Conservation (phyloP, 2,329 filamentous ascomycete genomes). For the Chaetomiaceae sp. region DNA sequence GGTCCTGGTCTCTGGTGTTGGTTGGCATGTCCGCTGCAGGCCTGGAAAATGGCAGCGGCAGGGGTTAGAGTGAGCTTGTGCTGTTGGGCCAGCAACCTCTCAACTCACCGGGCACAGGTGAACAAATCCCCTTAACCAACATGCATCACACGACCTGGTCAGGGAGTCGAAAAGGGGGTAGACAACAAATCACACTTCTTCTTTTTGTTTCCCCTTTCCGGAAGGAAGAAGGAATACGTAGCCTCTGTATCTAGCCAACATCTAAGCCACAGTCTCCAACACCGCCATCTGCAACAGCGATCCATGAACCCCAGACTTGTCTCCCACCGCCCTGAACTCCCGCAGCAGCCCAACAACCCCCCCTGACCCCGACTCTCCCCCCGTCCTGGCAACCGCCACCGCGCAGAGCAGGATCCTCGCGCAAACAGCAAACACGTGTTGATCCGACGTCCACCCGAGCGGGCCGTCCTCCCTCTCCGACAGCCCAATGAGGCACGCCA, state of each 20-base stretch:
- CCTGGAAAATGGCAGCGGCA: too few relatives aligned
- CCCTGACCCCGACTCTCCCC: background rate
- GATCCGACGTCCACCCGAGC: conserved; percentile 28
- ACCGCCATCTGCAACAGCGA: conserved; percentile 21
- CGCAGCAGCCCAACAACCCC: conserved; percentile 15
- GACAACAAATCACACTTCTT: background rate
- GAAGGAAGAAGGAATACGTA: too few relatives aligned
- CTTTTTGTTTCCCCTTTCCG: too few relatives aligned
- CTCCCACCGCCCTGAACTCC: conserved; percentile 17
- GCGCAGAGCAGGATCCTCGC: conserved; percentile 24
- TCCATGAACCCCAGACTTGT: conserved; percentile 23
- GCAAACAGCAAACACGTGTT: conserved; percentile 28
- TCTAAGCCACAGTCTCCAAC: background rate
- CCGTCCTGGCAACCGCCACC: conserved; percentile 11
- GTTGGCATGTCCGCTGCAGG: too few relatives aligned
- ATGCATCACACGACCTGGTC: too few relatives aligned
- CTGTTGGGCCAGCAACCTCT: too few relatives aligned
- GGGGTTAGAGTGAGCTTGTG: too few relatives aligned
- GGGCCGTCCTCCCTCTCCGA: conserved; percentile 21
- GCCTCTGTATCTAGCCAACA: too few relatives aligned
- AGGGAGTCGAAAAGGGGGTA: background rate
- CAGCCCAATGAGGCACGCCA: conserved; percentile 18
- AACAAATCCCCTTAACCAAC: too few relatives aligned
- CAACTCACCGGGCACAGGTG: too few relatives aligned
- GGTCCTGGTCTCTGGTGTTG: too few relatives aligned